phyloP scores from a whole-genome alignment of 2,329 filamentous ascomycete genomes.

The Cordyceps javanica region DNA sequence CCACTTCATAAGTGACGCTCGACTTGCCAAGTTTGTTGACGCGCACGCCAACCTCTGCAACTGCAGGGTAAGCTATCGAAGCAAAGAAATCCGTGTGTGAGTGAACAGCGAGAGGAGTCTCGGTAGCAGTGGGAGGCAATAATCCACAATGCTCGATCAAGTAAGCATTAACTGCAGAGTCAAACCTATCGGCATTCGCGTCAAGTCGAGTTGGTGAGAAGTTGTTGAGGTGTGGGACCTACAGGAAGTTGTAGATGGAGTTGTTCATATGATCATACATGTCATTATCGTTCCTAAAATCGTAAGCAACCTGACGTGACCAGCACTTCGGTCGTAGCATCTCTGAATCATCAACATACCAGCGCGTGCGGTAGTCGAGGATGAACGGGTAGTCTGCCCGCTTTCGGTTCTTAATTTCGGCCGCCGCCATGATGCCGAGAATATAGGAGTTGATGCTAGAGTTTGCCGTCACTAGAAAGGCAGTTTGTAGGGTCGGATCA shows the following conservation, averaged over 20 bases:
- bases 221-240: constrained; percentile 19
- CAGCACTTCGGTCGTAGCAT: constrained; percentile 14
- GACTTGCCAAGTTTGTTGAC: constrained; percentile 80
- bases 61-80: constrained; percentile 72
- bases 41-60: constrained; percentile 73
- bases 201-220: neutral
- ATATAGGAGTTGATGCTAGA: too few relatives aligned
- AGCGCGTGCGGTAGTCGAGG: constrained; percentile 80
- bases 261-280: constrained; percentile 96
- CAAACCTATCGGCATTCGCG: constrained; percentile 50
- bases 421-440: constrained; percentile 8
- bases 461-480: neutral
- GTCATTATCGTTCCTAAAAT: constrained; percentile 76
- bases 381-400: constrained; percentile 71
- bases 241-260: constrained; percentile 76
- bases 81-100: constrained; percentile 82
- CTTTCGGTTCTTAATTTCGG: constrained; percentile 51
- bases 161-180: constrained; percentile 85
- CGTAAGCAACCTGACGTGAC: neutral
- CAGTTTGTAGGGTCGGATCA: neutral
- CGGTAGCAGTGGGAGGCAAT: constrained; percentile 59
- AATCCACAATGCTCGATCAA: constrained; percentile 73
- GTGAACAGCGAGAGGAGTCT: constrained; percentile 80
- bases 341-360: constrained; percentile 43
- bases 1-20: constrained; percentile 87